Percentiles rank a stretch among this genome's conserved stretches.
Evolutionary conservation across 2,329 filamentous ascomycete genomes (phyloP).

Genomic region (Epichloe gansuensis): DNA sequence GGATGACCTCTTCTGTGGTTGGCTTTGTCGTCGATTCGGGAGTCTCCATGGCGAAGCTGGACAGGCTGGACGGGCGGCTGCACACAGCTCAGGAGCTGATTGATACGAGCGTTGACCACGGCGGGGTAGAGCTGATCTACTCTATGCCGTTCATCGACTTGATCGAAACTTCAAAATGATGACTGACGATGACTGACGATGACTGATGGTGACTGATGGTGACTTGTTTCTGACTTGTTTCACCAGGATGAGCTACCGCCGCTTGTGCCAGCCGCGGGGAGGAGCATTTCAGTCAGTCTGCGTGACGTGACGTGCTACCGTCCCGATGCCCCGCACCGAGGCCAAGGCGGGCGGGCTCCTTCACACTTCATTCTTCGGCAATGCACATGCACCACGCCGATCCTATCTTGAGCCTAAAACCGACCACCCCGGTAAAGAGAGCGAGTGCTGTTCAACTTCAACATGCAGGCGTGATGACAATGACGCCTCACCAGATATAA

Average conservation of each 20-base stretch:
- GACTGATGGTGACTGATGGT: too few species aligned
- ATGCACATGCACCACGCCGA: background rate
- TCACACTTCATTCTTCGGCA: too few species aligned
- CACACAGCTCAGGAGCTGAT: background rate
- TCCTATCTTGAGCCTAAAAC: background rate
- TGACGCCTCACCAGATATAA: too few species aligned
- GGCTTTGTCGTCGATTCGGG: constrained; percentile 14
- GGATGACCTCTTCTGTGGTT: constrained; percentile 27
- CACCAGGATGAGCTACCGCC: background rate
- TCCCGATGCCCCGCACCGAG: background rate
- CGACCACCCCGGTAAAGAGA: background rate
- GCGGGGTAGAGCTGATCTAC: too few species aligned
- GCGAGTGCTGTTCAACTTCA: background rate
- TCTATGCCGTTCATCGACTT: too few species aligned
- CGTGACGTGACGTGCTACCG: background rate
- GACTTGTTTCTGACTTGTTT: background rate
- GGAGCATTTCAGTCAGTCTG: background rate
- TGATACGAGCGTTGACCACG: too few species aligned
- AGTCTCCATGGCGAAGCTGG: constrained; percentile 2
- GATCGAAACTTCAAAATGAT: too few species aligned
- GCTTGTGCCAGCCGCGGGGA: background rate
- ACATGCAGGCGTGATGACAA: background rate
- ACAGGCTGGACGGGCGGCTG: background rate
- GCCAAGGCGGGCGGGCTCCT: background rate
- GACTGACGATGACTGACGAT: too few species aligned